A percentile compares a stretch with the other conserved stretches of the same genome.
These are phyloP conservation scores for Rhodotorula toruloides DNA, from an alignment of 768 basidiomycete species.

Conservation along the genomic window DNA sequence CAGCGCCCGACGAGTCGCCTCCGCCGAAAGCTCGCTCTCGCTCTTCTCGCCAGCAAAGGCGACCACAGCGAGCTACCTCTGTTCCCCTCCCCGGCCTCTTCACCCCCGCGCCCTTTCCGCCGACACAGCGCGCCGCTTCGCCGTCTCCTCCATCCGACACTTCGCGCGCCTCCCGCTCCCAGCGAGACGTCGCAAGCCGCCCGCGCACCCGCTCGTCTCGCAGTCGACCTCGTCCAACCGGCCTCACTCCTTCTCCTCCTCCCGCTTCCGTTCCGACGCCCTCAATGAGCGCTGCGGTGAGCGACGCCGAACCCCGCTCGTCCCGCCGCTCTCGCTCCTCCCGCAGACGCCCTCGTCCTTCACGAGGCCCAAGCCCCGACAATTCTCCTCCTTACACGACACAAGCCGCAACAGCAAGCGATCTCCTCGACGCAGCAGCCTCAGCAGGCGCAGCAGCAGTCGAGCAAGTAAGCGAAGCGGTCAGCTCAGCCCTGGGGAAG, in stretches of 20 bases:
- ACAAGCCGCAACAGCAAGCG: too few species aligned
- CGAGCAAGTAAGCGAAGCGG: constrained; percentile 9
- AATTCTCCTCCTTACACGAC: neutral
- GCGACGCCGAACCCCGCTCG: neutral
- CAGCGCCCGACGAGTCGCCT: too few species aligned
- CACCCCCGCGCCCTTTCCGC: neutral
- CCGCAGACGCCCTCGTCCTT: neutral
- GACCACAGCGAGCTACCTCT: too few species aligned
- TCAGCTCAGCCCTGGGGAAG: neutral
- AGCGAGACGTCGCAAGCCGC: neutral
- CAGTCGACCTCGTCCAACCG: neutral
- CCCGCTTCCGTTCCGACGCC: neutral
- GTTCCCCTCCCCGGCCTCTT: too few species aligned
- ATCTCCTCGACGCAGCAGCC: neutral
- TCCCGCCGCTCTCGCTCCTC: constrained; percentile 1
- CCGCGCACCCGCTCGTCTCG: neutral
- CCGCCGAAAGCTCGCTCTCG: too few species aligned
- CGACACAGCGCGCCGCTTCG: neutral
- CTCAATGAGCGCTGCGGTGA: too few species aligned
- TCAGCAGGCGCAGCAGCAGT: neutral
- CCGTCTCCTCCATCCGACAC: neutral
- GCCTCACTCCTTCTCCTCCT: neutral
- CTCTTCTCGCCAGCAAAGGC: too few species aligned
- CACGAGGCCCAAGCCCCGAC: neutral
- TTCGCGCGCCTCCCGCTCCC: neutral